Evolutionary conservation across 2,329 filamentous ascomycete genomes (phyloP).

Genomic region (Phialophora verrucosa): DNA sequence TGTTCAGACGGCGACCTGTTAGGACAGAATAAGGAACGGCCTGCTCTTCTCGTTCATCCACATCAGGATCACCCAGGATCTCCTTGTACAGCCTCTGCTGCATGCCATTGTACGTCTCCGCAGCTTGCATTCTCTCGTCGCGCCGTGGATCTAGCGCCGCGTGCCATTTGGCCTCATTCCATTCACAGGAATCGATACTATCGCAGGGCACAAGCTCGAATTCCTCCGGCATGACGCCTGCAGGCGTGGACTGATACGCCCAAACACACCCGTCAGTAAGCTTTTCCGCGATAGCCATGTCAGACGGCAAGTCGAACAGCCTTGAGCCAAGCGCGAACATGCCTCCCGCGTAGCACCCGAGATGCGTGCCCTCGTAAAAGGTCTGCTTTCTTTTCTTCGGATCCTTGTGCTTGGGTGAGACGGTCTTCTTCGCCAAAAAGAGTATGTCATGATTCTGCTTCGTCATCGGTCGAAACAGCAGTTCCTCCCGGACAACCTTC

Average conservation of each 20-base stretch:
- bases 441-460: constrained; percentile 49
- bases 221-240: constrained; percentile 67
- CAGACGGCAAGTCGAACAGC: constrained; percentile 59
- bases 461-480: constrained; percentile 54
- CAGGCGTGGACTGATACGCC: constrained; percentile 62
- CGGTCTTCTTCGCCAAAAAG: constrained; percentile 45
- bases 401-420: constrained; percentile 36
- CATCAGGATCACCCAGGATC: constrained; percentile 3
- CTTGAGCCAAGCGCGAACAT: constrained; percentile 67
- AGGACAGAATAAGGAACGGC: not conserved
- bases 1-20: constrained; percentile 32
- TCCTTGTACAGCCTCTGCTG: constrained; percentile 36
- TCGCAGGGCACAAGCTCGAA: constrained; percentile 61
- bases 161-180: constrained; percentile 61
- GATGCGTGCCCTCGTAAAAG: constrained; percentile 61
- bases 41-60: constrained; percentile 3
- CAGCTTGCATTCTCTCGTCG: constrained; percentile 36
- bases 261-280: constrained; percentile 68
- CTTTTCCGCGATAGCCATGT: constrained; percentile 62
- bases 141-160: constrained; percentile 48
- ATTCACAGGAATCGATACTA: constrained; percentile 52
- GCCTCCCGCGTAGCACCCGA: constrained; percentile 65
- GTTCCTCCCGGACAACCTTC: constrained; percentile 47
- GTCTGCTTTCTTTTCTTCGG: constrained; percentile 42
- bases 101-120: constrained; percentile 35